Percentiles rank a stretch among this genome's conserved stretches.
Evolutionary conservation across 2,329 filamentous ascomycete species (phyloP).

Genomic region (Camptophora hylomeconis): DNA sequence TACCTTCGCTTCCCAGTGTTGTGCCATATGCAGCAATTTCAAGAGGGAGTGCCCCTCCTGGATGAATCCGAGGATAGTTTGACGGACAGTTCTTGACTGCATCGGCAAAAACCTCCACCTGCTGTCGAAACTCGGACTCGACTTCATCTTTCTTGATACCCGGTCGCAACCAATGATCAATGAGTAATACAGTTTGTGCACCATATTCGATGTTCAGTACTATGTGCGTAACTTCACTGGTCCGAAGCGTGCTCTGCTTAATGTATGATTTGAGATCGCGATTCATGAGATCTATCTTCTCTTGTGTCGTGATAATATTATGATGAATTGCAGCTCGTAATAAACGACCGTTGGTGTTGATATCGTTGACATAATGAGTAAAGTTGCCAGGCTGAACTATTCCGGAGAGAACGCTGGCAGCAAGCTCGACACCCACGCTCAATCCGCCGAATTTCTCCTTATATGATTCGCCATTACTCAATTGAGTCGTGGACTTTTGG

Average conservation of each 20-base stretch:
- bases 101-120: no score
- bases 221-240: conserved; percentile 8
- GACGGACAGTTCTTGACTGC: no score
- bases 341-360: neutral
- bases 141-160: no score
- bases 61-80: no score
- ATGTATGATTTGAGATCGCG: neutral
- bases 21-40: neutral
- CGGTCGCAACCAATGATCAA: conserved; percentile 1
- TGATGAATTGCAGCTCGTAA: conserved; percentile 9
- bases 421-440: conserved; percentile 9
- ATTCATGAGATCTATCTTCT: conserved; percentile 6
- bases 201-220: conserved; percentile 11
- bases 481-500: neutral
- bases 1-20: conserved; percentile 6
- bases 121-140: no score
- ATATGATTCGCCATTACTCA: conserved; percentile 7
- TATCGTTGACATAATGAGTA: conserved; percentile 8
- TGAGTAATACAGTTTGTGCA: conserved; percentile 6
- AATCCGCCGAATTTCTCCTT: conserved; percentile 9
- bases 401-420: conserved; percentile 12
- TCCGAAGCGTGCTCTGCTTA: neutral
- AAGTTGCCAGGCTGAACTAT: conserved; percentile 6
- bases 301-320: conserved; percentile 7
- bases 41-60: no score